A percentile compares a stretch with the other conserved stretches of the same genome.
These are phyloP conservation scores for Penicillium longicatenatum DNA, from an alignment of 495 filamentous ascomycete species.

Conservation along the genomic window DNA sequence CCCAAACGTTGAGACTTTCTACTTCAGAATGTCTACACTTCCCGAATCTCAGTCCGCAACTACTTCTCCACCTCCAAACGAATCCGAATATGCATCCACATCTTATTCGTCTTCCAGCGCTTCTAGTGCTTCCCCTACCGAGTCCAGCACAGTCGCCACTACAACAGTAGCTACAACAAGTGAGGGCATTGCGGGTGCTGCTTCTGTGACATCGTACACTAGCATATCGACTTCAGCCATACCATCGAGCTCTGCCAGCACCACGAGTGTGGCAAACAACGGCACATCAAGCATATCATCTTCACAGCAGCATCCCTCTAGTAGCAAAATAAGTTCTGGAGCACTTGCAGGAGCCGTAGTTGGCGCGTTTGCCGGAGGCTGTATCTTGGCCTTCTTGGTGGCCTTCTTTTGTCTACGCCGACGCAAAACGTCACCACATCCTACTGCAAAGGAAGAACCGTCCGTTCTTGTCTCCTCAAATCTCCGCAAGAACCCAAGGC, in stretches of 20 bases:
- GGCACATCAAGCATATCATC: background rate
- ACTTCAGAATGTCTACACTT: background rate
- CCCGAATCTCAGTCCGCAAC: background rate
- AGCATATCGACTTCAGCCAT: too few species aligned
- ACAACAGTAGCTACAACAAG: background rate
- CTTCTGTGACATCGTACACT: background rate
- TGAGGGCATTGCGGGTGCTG: background rate
- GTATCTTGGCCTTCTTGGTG: conserved; percentile 30
- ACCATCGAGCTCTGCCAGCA: background rate
- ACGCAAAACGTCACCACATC: background rate
- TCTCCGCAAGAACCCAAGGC: background rate
- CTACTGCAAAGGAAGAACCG: background rate
- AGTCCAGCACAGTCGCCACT: background rate
- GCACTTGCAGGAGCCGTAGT: conserved; percentile 36
- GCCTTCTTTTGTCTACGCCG: conserved; percentile 23
- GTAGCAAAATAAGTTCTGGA: conserved; percentile 15
- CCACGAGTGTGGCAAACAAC: background rate
- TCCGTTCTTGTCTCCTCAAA: background rate
- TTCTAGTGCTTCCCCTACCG: background rate
- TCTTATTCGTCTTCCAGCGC: too few species aligned
- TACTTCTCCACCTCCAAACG: background rate
- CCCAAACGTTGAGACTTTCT: background rate
- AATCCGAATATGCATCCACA: too few species aligned
- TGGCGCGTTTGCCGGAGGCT: conserved; percentile 29
- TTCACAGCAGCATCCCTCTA: background rate